Evolutionary conservation across 2,329 filamentous ascomycete genomes (phyloP).

Genomic region (Epicoccum nigrum): DNA sequence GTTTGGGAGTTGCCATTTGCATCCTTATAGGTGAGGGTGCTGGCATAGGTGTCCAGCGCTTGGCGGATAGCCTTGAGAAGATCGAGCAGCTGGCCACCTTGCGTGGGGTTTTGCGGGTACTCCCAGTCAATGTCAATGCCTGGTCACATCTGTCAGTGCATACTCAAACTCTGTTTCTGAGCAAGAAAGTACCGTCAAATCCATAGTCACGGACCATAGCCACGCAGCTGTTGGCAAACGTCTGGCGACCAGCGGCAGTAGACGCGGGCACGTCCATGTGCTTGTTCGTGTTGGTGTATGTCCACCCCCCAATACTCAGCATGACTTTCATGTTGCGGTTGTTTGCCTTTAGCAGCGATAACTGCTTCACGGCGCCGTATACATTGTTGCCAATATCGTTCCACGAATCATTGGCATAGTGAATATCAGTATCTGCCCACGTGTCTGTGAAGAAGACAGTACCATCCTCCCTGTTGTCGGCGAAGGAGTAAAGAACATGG

Average conservation of each 20-base stretch:
- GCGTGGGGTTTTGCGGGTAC: conserved; percentile 51
- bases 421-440: conserved; percentile 61
- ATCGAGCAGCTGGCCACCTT: conserved; percentile 50
- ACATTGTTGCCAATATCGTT: conserved; percentile 70
- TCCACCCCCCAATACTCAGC: conserved; percentile 84
- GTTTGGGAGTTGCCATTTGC: conserved; percentile 19
- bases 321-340: conserved; percentile 80
- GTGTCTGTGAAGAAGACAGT: conserved; percentile 59
- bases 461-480: conserved; percentile 81
- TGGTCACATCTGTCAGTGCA: background rate
- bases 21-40: conserved; percentile 32
- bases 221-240: conserved; percentile 74
- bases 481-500: conserved; percentile 90
- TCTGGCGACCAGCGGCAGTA: conserved; percentile 64
- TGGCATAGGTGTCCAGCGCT: conserved; percentile 51
- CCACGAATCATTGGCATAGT: conserved; percentile 65
- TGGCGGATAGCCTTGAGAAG: conserved; percentile 48
- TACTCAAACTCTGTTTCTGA: background rate
- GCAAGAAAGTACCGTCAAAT: conserved; percentile 57
- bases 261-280: conserved; percentile 77
- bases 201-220: conserved; percentile 79
- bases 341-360: conserved; percentile 75
- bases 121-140: conserved; percentile 56
- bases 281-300: conserved; percentile 62
- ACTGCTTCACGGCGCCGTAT: conserved; percentile 79